Conservation (phyloP, 2,329 filamentous ascomycete genomes). For the Cladosporium sp. region DNA sequence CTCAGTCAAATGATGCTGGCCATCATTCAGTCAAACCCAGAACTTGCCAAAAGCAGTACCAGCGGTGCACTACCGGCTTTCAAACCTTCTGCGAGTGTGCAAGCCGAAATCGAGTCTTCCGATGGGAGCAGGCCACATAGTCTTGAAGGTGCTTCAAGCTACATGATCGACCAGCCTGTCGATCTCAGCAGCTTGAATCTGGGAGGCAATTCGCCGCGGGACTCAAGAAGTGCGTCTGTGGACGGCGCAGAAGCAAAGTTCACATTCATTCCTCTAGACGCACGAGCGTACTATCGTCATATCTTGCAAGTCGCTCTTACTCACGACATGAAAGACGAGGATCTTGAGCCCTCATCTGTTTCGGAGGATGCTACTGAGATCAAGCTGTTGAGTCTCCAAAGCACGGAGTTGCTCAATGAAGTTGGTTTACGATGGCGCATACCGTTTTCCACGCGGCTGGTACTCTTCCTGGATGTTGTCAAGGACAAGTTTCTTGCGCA, state of each 20-base stretch:
- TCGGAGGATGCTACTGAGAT: slow-evolving; percentile 44
- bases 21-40: slow-evolving; percentile 78
- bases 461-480: slow-evolving; percentile 78
- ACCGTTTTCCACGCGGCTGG: slow-evolving; percentile 70
- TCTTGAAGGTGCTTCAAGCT: slow-evolving; percentile 38
- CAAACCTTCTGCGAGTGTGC: slow-evolving; percentile 19
- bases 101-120: slow-evolving; percentile 31
- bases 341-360: slow-evolving; percentile 44
- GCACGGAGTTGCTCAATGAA: slow-evolving; percentile 76
- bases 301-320: slow-evolving; percentile 70
- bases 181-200: slow-evolving; percentile 62
- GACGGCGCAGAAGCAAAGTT: slow-evolving; percentile 47
- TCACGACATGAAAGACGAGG: slow-evolving; percentile 52
- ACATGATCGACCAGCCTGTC: slow-evolving; percentile 61
- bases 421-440: slow-evolving; percentile 84
- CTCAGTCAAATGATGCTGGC: slow-evolving; percentile 90
- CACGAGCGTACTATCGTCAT: slow-evolving; percentile 74
- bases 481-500: slow-evolving; percentile 79
- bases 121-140: slow-evolving; percentile 43
- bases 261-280: slow-evolving; percentile 82
- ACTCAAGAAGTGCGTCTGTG: slow-evolving; percentile 26
- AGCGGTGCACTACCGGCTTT: slow-evolving; percentile 22
- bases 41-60: slow-evolving; percentile 69
- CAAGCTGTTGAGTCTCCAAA: slow-evolving; percentile 64
- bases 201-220: slow-evolving; percentile 39